Evolutionary conservation across 2,329 filamentous ascomycete species (phyloP).

Genomic region (Ceratocystis colombiana): DNA sequence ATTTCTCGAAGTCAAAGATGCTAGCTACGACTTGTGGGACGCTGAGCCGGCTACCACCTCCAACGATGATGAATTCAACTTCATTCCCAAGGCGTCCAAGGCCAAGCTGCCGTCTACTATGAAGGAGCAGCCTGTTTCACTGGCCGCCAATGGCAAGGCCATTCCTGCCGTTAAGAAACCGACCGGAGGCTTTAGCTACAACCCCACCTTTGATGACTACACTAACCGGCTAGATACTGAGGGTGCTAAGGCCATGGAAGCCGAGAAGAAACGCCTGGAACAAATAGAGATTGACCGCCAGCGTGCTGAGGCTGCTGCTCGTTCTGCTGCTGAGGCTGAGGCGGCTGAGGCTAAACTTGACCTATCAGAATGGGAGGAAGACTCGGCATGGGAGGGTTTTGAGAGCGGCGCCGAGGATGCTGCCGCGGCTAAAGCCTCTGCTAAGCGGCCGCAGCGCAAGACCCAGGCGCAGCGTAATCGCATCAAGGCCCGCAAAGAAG

Average conservation of each 20-base stretch:
- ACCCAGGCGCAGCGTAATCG: constrained; percentile 79
- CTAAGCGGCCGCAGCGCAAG: constrained; percentile 72
- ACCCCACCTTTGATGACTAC: constrained; percentile 80
- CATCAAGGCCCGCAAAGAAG: constrained; percentile 77
- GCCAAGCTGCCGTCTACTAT: constrained; percentile 66
- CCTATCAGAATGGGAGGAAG: constrained; percentile 66
- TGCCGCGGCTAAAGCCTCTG: constrained; percentile 51
- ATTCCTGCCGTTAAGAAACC: constrained; percentile 72
- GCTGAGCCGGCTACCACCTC: constrained; percentile 34
- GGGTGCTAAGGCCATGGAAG: constrained; percentile 66
- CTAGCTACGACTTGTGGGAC: constrained; percentile 71
- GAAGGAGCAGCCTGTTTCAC: constrained; percentile 65
- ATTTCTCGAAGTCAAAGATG: constrained; percentile 47
- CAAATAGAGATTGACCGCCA: constrained; percentile 57
- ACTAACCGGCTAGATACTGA: constrained; percentile 63
- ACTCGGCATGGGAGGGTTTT: constrained; percentile 83
- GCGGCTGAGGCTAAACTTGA: constrained; percentile 58
- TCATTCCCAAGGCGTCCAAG: constrained; percentile 54
- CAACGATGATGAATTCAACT: constrained; percentile 44
- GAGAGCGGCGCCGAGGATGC: constrained; percentile 68
- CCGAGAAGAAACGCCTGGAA: constrained; percentile 63
- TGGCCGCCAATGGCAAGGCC: constrained; percentile 70
- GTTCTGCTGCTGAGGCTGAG: constrained; percentile 63
- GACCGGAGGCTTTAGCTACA: constrained; percentile 79
- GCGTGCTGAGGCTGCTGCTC: constrained; percentile 56